Evolutionary conservation across 192 early-diverging fungal genomes (phyloP).

Genomic region (Physocladia obscura): DNA sequence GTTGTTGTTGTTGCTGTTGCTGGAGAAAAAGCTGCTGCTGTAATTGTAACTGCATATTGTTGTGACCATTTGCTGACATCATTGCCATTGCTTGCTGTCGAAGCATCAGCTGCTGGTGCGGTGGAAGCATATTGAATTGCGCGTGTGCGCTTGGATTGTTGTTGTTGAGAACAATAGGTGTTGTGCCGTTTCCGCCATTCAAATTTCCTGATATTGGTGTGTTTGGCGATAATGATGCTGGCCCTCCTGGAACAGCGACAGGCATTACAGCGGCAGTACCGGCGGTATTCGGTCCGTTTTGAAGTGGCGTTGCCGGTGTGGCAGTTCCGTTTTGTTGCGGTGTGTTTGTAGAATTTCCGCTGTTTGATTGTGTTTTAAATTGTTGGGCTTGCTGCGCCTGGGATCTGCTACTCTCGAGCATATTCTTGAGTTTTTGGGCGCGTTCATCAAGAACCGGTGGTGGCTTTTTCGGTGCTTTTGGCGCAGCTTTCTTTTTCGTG

Average conservation of each 20-base stretch:
- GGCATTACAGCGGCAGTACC: background rate
- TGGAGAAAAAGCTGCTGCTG: no score
- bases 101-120: background rate
- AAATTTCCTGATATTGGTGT: no score
- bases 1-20: no score
- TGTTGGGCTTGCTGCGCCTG: background rate
- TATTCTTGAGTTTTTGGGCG: background rate
- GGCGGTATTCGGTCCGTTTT: background rate
- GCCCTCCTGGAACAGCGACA: background rate
- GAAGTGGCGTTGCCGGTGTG: background rate
- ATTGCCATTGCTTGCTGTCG: no score
- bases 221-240: background rate
- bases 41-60: no score
- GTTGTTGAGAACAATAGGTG: background rate
- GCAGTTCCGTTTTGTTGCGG: background rate
- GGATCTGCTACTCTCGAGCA: background rate
- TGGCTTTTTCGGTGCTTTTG: slow-evolving; percentile 10
- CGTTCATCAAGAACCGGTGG: slow-evolving; percentile 8
- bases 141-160: background rate
- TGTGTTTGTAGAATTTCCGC: no score
- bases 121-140: background rate
- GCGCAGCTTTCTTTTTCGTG: slow-evolving; percentile 14
- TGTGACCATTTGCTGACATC: no score
- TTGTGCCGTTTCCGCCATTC: background rate
- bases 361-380: no score